These are phyloP conservation scores for Diaporthe nobilis DNA, from an alignment of 2,329 filamentous ascomycete genomes.

Conservation along the genomic window DNA sequence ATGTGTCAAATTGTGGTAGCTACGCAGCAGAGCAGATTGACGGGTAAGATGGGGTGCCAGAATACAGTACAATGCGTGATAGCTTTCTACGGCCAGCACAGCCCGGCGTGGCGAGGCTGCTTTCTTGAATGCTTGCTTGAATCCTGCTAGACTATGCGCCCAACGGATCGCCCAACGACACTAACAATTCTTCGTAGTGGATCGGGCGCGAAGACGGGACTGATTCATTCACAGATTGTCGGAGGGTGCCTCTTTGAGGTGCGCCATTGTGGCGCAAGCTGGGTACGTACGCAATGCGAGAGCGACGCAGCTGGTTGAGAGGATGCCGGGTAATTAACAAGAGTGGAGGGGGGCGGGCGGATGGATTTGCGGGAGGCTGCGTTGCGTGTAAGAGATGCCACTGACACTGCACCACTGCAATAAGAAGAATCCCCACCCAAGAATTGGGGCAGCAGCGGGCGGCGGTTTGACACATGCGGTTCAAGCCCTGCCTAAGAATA, in stretches of 20 bases:
- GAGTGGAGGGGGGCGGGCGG: not conserved
- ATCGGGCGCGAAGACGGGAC: slow-evolving; percentile 5
- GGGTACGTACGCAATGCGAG: slow-evolving; percentile 22
- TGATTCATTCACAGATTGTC: not conserved
- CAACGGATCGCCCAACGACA: slow-evolving; percentile 19
- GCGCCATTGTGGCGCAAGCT: slow-evolving; percentile 28
- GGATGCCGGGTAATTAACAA: slow-evolving; percentile 24
- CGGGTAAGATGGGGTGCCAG: not conserved
- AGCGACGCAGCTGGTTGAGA: slow-evolving; percentile 5
- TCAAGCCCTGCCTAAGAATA: slow-evolving; percentile 9
- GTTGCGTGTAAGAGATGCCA: slow-evolving; percentile 31
- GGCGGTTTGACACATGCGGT: slow-evolving; percentile 25
- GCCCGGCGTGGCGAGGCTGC: slow-evolving; percentile 7
- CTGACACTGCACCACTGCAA: slow-evolving; percentile 25
- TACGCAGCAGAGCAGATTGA: not conserved
- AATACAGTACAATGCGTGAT: not conserved
- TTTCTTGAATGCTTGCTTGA: not conserved
- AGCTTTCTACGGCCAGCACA: not conserved
- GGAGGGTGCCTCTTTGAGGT: slow-evolving; percentile 9
- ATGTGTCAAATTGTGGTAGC: not conserved
- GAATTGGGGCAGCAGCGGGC: slow-evolving; percentile 11
- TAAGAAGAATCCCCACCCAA: slow-evolving; percentile 14
- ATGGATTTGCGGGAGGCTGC: slow-evolving; percentile 13
- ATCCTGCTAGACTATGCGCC: not conserved
- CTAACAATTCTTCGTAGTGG: not conserved